phyloP scores from a whole-genome alignment of 2,329 filamentous ascomycete genomes.

The Penicillium nordicum region DNA sequence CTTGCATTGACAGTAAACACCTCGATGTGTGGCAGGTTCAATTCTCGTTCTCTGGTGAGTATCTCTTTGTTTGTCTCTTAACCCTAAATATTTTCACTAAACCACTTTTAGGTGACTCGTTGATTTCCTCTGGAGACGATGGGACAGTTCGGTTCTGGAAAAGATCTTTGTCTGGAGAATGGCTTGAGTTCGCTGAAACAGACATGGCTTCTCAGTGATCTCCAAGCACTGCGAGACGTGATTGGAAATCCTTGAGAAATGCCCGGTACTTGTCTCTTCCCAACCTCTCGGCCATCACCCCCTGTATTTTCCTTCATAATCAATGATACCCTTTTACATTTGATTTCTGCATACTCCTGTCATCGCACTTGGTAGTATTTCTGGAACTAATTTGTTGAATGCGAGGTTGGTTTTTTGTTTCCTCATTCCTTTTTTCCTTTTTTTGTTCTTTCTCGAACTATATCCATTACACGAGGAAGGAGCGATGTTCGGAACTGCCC shows the following conservation, averaged over 20 bases:
- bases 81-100: not conserved
- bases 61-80: not conserved
- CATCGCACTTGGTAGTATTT: not conserved
- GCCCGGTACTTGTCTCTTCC: not conserved
- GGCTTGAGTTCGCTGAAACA: slow-evolving; percentile 45
- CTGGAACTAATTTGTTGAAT: not conserved
- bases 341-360: not conserved
- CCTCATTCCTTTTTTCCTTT: no score
- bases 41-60: slow-evolving; percentile 43
- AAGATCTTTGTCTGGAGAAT: slow-evolving; percentile 42
- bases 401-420: not conserved
- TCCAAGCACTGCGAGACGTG: not conserved
- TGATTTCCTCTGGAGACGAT: slow-evolving; percentile 45
- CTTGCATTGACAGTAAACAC: slow-evolving; percentile 44
- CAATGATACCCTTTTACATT: slow-evolving; percentile 24
- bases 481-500: slow-evolving; percentile 5
- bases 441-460: not conserved
- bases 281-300: not conserved
- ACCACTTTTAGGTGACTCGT: slow-evolving; percentile 36
- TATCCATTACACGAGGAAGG: slow-evolving; percentile 7
- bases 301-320: slow-evolving; percentile 3
- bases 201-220: slow-evolving; percentile 36
- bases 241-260: not conserved
- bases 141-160: slow-evolving; percentile 45
- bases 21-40: slow-evolving; percentile 47